Base-by-base conservation (phyloP, 352 stramenopile genomes). In the Pythium biforme region DNA sequence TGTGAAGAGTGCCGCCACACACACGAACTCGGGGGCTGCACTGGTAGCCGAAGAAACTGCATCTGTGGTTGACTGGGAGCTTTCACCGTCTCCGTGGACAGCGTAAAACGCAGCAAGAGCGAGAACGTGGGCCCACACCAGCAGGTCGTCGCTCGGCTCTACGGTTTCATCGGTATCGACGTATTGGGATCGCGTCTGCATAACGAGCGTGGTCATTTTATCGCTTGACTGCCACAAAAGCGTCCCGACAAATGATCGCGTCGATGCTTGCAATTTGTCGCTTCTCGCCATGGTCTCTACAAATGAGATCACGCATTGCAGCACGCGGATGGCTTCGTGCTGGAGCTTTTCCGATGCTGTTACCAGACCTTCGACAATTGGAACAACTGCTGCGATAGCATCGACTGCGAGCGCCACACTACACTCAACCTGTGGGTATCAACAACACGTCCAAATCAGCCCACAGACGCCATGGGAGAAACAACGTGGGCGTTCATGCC, bases 1-100 rank as follows among this genome's bases (percentile, higher is more conserved):
- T 27, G 57, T 52, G 19, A 89, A 69, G 1, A 88, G 54, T 43
- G 69, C 69, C 15, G 62, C 47, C 25, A 74, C 68, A 4, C 47
- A 41, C 27, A 15, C n/a, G 22, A 57, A 64, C 15, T 57, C 37
- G 17, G 61, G 20, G 12, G 19, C 10, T 23, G 29, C 25, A 6
- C 31, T 59, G 39, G 15, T 20, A 12, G 23, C 3, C 22, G 15
- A 41, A 20, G 34, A 31, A 6, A 8, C 19, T 17, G 33, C 49
- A 4, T 45, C 20, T 25, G 22, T 15, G 9, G 55, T n/a, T 2
- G 17, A 40, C n/a, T 34, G 15, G 11, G 34, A 22, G 7, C 55
- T 45, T n/a, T 59, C 34, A 26, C n/a, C 8, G 12, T 46, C 51
- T 23, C 53, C 61, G 17, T 52, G 26, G 20, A 62, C 34, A 10